phyloP scores from a whole-genome alignment of 1,284 basidiomycete genomes.

The Vanrija humicola region DNA sequence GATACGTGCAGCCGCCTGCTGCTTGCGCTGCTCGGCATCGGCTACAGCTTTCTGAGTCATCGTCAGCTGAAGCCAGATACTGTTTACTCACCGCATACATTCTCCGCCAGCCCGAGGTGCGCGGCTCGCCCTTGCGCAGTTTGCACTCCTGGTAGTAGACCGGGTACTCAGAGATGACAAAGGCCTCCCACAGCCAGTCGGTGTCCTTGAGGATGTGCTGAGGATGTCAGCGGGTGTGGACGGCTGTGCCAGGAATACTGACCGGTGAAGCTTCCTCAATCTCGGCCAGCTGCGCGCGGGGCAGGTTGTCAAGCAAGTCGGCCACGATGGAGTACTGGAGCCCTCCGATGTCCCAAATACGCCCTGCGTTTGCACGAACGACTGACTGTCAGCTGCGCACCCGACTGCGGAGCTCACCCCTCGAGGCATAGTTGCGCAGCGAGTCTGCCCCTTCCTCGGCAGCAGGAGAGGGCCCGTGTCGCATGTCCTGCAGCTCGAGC shows the following conservation, averaged over 20 bases:
- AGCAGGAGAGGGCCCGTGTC: neutral
- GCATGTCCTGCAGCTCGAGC: neutral
- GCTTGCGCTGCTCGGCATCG: slow-evolving; percentile 31
- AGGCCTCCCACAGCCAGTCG: slow-evolving; percentile 44
- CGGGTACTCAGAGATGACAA: slow-evolving; percentile 32
- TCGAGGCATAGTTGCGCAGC: neutral
- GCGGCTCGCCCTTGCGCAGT: slow-evolving; percentile 22
- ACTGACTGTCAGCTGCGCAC: slow-evolving; percentile 17
- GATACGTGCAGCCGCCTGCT: slow-evolving; percentile 26
- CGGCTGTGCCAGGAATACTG: neutral
- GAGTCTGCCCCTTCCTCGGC: neutral
- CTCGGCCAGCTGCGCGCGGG: slow-evolving; percentile 34
- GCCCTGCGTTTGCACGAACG: slow-evolving; percentile 21
- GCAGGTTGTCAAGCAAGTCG: slow-evolving; percentile 32
- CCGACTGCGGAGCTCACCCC: neutral
- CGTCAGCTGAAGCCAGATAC: neutral
- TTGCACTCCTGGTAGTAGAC: slow-evolving; percentile 31
- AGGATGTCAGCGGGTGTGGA: neutral
- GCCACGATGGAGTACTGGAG: slow-evolving; percentile 29
- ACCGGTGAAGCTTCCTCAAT: slow-evolving; percentile 33
- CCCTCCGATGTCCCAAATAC: slow-evolving; percentile 42
- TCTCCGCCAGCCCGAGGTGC: slow-evolving; percentile 39
- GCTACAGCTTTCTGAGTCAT: slow-evolving; percentile 32
- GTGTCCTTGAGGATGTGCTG: slow-evolving; percentile 43
- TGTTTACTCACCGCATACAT: slow-evolving; percentile 35